Base-by-base conservation (phyloP, 169 alveolate species). In the Plasmodium gonderi region DNA sequence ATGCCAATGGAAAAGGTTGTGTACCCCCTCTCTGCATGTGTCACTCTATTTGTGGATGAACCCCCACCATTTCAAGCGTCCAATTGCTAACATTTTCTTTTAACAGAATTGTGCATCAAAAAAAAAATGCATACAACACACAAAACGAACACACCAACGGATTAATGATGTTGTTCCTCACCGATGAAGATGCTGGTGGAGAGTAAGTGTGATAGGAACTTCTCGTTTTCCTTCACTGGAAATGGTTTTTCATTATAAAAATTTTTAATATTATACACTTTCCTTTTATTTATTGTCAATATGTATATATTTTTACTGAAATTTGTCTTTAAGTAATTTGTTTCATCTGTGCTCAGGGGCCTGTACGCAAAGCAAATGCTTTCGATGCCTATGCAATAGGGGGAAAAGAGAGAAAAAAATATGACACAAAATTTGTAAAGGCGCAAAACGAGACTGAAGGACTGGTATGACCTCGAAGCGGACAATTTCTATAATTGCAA, bases 101-200 rank as follows among this genome's bases (percentile, higher is more conserved):
- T 54, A 12, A 12, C 31, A 65, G 14, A 65, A 20, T 20, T 65
- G 23, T 65, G 9, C 23, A 65, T 65, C n/a, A n/a, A n/a, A n/a
- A n/a, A n/a, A n/a, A n/a, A n/a, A n/a, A n/a, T n/a, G n/a, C n/a
- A n/a, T n/a, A n/a, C n/a, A n/a, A 17, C 45, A 44, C 42, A 44
- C 29, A 40, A 7, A 9, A 1, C 44, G 12, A 42, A 11, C 2
- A 76, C 23, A 65, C 31, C 23, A 4, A n/a, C n/a, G 31, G n/a
- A 65, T 42, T 76, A n/a, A 44, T 20, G 8, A 76, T 44, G 7
- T 45, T n/a, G 23, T 20, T 4, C 29, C 45, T 82, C 8, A 82
- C 92, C 92, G 29, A 82, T 82, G 60, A 82, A 82, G 51, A 82
- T 82, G 6, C 80, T 82, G n/a, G 92, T 82, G 7, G 92, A 82